Evolutionary conservation across 805 yeast genomes (phyloP).

Genomic region (Osmozyma mogii): DNA sequence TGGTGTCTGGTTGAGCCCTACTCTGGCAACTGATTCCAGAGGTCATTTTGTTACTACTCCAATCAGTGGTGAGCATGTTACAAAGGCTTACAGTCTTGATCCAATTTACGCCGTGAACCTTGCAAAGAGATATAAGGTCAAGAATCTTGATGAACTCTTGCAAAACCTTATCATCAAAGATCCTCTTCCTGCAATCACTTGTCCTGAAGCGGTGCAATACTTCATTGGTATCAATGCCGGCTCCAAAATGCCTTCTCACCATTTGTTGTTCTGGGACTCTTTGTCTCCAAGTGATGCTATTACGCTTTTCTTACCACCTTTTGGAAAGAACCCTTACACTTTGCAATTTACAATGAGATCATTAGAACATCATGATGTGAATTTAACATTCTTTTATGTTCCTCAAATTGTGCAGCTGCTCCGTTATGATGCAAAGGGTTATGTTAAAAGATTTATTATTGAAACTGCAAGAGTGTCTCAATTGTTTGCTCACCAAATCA

Average conservation of each 20-base stretch:
- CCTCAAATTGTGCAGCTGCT: constrained; percentile 95
- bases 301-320: constrained; percentile 71
- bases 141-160: constrained; percentile 31
- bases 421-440: constrained; percentile 75
- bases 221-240: constrained; percentile 35
- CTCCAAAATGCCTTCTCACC: constrained; percentile 30
- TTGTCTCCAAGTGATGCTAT: constrained; percentile 80
- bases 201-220: constrained; percentile 54
- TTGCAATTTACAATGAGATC: constrained; percentile 89
- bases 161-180: constrained; percentile 39
- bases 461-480: constrained; percentile 90
- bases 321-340: constrained; percentile 54
- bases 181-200: constrained; percentile 52
- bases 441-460: constrained; percentile 78
- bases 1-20: constrained; percentile 70
- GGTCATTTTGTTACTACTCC: constrained; percentile 27
- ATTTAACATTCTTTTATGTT: constrained; percentile 87
- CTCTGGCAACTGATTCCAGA: constrained; percentile 34
- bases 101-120: constrained; percentile 70
- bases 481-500: constrained; percentile 92
- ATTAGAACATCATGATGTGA: constrained; percentile 78
- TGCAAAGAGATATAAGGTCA: constrained; percentile 48
- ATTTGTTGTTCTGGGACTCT: constrained; percentile 61
- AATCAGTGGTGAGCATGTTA: constrained; percentile 36
- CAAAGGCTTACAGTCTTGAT: constrained; percentile 53